phyloP scores from a whole-genome alignment of 208 protist genomes.

The Crithidia expoeki region DNA sequence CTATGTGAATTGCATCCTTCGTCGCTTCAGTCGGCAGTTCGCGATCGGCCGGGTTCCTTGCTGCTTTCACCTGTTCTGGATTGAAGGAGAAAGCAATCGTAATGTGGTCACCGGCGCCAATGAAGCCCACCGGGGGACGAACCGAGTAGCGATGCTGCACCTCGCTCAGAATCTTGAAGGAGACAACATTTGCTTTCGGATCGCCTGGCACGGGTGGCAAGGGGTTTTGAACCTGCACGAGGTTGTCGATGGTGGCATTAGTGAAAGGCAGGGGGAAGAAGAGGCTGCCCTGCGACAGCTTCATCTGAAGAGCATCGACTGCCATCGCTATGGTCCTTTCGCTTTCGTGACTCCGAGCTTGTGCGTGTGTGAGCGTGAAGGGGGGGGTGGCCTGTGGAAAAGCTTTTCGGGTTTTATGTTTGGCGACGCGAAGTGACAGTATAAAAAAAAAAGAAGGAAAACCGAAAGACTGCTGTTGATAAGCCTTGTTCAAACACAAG shows the following conservation, averaged over 20 bases:
- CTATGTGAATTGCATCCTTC: conserved; percentile 75
- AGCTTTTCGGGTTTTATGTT: background rate
- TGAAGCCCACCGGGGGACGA: conserved; percentile 62
- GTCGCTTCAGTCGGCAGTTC: conserved; percentile 61
- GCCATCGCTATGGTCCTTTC: too few species aligned
- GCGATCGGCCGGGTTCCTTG: conserved; percentile 34
- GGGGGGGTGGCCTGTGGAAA: background rate
- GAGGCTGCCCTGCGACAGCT: conserved; percentile 74
- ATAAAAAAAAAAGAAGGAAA: too few species aligned
- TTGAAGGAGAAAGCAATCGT: conserved; percentile 74
- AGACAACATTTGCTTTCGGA: conserved; percentile 59
- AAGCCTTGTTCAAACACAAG: too few species aligned
- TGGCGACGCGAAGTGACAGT: too few species aligned
- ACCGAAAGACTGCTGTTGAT: too few species aligned
- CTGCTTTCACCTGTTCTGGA: conserved; percentile 48
- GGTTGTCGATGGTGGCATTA: conserved; percentile 76
- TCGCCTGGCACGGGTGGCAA: conserved; percentile 40
- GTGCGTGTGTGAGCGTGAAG: background rate
- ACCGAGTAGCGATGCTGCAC: conserved; percentile 77
- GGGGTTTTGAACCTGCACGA: conserved; percentile 70
- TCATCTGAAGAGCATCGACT: conserved; percentile 30
- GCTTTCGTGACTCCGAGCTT: background rate
- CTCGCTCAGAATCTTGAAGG: conserved; percentile 77
- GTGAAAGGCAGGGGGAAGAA: conserved; percentile 85
- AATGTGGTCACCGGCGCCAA: conserved; percentile 51